A percentile compares a stretch with the other conserved stretches of the same genome.
Evolutionary conservation across 768 basidiomycete species (phyloP).

Genomic region (Vararia minispora): DNA sequence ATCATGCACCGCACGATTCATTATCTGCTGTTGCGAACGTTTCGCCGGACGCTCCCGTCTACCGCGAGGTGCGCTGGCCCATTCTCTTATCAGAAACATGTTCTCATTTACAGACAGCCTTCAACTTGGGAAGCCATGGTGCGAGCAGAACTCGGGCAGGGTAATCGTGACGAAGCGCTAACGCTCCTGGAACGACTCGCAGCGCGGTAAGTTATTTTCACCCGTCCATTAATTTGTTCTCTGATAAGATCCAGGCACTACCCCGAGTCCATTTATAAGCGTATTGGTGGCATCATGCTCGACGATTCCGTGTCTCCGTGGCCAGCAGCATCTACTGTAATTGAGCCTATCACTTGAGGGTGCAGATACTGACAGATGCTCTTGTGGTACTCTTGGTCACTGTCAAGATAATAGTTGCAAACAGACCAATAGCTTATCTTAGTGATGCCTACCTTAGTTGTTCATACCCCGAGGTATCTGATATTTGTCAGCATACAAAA

Average conservation of each 20-base stretch:
- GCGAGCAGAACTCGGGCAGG: constrained; percentile 74
- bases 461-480: too few relatives aligned
- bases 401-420: too few relatives aligned
- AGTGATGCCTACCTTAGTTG: too few relatives aligned
- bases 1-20: constrained; percentile 67
- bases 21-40: constrained; percentile 21
- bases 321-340: too few relatives aligned
- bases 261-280: constrained; percentile 67
- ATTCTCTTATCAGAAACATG: not conserved
- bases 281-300: constrained; percentile 73
- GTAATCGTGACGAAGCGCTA: constrained; percentile 59
- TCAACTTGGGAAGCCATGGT: constrained; percentile 97
- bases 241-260: constrained; percentile 38
- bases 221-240: constrained; percentile 4
- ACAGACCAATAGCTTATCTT: too few relatives aligned
- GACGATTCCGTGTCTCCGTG: constrained; percentile 49
- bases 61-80: constrained; percentile 56
- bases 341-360: too few relatives aligned
- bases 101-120: constrained; percentile 34
- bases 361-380: too few relatives aligned
- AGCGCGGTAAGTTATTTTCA: constrained; percentile 42
- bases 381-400: too few relatives aligned
- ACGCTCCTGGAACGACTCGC: constrained; percentile 61
- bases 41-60: constrained; percentile 48
- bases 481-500: too few relatives aligned